phyloP scores from a whole-genome alignment of 2,329 filamentous ascomycete genomes.

The Coniochaeta sp. region DNA sequence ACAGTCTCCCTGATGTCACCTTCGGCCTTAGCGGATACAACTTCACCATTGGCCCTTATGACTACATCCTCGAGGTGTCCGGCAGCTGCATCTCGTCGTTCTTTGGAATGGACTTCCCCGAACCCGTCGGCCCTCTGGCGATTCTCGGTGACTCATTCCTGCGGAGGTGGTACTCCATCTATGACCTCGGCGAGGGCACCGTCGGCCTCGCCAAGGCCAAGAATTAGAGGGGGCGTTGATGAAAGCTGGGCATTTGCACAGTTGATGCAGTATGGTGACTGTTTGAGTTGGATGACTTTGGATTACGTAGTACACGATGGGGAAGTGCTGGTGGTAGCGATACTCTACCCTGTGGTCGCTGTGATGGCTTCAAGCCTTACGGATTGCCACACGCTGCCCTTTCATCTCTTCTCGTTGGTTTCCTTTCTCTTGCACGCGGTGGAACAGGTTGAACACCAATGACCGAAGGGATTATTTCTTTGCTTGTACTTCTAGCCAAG shows the following conservation, averaged over 20 bases:
- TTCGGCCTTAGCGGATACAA: constrained; percentile 88
- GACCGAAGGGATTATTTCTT: background rate
- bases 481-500: background rate
- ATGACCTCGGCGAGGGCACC: constrained; percentile 82
- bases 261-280: background rate
- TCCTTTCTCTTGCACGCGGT: background rate
- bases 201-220: constrained; percentile 87
- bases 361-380: background rate
- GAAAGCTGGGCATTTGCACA: background rate
- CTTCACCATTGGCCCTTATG: constrained; percentile 81
- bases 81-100: constrained; percentile 96
- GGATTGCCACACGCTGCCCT: background rate
- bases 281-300: background rate
- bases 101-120: constrained; percentile 92
- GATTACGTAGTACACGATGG: no score
- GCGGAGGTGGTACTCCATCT: constrained; percentile 90
- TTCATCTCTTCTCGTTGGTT: background rate
- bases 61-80: constrained; percentile 94
- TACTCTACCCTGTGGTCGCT: no score
- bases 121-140: constrained; percentile 81
- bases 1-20: constrained; percentile 79
- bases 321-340: no score
- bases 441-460: background rate
- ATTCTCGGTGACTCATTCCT: constrained; percentile 88
- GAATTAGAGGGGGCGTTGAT: constrained; percentile 23